Base-by-base conservation (phyloP, 768 basidiomycete genomes). In the Strobilomyces echinocephalus region DNA sequence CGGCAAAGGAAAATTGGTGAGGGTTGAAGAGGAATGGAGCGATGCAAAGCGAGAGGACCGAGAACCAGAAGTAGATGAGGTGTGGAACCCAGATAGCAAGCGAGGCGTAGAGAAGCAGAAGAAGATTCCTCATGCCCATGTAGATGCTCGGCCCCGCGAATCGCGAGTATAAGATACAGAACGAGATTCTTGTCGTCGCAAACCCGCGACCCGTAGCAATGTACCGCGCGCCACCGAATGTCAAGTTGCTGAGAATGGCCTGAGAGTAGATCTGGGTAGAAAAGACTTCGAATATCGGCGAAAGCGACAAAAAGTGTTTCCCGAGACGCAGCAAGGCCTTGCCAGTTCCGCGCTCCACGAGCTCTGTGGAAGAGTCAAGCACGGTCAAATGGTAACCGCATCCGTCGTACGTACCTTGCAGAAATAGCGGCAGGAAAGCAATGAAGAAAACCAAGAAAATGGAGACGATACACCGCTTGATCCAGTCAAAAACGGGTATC, bases 61-160 rank as follows among this genome's bases (percentile, higher is more conserved):
- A 95, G 69, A 92, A 81, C 95, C 95, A 98, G 84, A 98, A 99
- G 79, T 98, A 99, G 73, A 95, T 91, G 62, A 98, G 77, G 72
- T 92, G 88, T 5, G 91, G 91, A 53, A 91, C 89, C 88, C 91
- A 98, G 62, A 99, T 81, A 21, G 91, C 75, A 76, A 98, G 78
- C 42, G 94, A 91, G 61, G 87, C 84, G 67, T 95, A 99, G 50
- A 97, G 84, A 62, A 99, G 77, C 53, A 98, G 68, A 26, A 97
- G 75, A 20, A 97, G 76, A 59, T 95, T 95, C 59, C 97, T 81
- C 85, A 98, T 91, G 58, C 95, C 95, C 79, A 97, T 84, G 77
- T 99, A 99, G 69, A 99, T 97, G 63, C 92, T 95, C n/a, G 97
- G 95, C 16, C 97, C 97, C 41, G 97, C 97, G 73, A 99, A 99